These are phyloP conservation scores for Acanthamoeba triangularis DNA, from an alignment of 208 protist genomes.

Conservation along the genomic window DNA sequence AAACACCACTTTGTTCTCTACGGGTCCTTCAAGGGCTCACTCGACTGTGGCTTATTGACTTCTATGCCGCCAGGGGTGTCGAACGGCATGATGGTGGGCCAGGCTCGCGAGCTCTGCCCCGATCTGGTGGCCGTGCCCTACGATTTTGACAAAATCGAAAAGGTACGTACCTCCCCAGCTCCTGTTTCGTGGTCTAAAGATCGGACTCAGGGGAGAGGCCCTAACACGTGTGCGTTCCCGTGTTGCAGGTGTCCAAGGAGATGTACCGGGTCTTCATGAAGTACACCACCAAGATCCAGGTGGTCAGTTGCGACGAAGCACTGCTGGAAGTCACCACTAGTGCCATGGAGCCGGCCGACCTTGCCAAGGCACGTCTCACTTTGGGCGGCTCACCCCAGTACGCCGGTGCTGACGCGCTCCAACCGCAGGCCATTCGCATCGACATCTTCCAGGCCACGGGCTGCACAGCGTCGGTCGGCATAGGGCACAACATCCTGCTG, in stretches of 20 bases:
- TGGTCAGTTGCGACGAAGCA: constrained; percentile 84
- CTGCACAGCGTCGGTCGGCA: constrained; percentile 82
- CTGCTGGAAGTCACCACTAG: constrained; percentile 80
- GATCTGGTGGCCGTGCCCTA: constrained; percentile 84
- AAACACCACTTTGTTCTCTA: not conserved
- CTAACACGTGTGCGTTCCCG: not conserved
- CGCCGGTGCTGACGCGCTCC: not conserved
- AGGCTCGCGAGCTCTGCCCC: constrained; percentile 78
- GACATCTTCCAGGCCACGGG: constrained; percentile 62
- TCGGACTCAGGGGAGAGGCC: not conserved
- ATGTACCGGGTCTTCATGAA: constrained; percentile 82
- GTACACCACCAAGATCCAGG: constrained; percentile 77
- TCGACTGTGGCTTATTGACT: not conserved
- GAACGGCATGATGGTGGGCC: constrained; percentile 84
- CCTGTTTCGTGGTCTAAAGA: not conserved
- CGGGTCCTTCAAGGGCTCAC: not conserved
- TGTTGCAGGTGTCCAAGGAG: constrained; percentile 63
- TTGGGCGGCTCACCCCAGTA: not conserved
- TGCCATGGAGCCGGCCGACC: not conserved
- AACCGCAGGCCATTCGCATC: not conserved
- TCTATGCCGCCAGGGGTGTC: constrained; percentile 12
- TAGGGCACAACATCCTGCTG: constrained; percentile 82
- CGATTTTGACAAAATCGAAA: constrained; percentile 85
- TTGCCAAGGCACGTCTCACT: not conserved
- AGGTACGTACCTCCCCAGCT: not conserved